Base-by-base conservation (phyloP, 176 grass and related monocot genomes). In the Metroxylon sagu region DNA sequence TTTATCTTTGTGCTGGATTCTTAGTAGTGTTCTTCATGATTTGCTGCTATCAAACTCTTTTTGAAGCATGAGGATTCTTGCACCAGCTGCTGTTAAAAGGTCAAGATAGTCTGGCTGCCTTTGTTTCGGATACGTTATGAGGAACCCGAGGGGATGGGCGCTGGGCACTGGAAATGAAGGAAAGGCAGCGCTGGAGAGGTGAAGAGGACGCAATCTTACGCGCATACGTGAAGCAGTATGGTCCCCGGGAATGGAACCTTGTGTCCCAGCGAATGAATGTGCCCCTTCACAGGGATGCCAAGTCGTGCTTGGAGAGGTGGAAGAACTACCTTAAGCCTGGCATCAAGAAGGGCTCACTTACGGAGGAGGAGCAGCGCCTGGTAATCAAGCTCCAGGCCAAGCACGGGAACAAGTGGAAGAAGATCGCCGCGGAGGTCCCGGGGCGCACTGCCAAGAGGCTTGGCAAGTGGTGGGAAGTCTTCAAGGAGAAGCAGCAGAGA, bases 341-440 rank as follows among this genome's bases (percentile, higher is more conserved):
- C 1, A 93, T 93, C 74, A 98, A 98, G 76, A 98, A 98, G 29
- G 94, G 94, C 0, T 89, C 88, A 1, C 84, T 98, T 35, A 77
- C 88, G 7, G 94, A 98, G 48, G 94, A 98, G 27, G 94, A 98
- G 82, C 94, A 98, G 70, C 88, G 74, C 0, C 88, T 89, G 0
- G 88, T 98, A 1, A 93, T 93, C 78, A 55, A 71, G 0, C 82
- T 98, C 1, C 94, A 97, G 76, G 88, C 81, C 3, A 98, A 98
- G 79, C 94, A 98, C 88, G 94, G 94, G 48, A 98, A 98, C 71
- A 98, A 98, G 94, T 98, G 88, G 94, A 98, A 93, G 84, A 84
- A 85, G 64, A 98, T 98, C 26, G 88, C 94, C 16, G 88, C 94
- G 23, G 94, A 98, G 71, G 82, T 98, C 16, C 94, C 94, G 0